These are phyloP conservation scores for Pichia sp. DNA, from an alignment of 1,139 yeast genomes.

Conservation along the genomic window DNA sequence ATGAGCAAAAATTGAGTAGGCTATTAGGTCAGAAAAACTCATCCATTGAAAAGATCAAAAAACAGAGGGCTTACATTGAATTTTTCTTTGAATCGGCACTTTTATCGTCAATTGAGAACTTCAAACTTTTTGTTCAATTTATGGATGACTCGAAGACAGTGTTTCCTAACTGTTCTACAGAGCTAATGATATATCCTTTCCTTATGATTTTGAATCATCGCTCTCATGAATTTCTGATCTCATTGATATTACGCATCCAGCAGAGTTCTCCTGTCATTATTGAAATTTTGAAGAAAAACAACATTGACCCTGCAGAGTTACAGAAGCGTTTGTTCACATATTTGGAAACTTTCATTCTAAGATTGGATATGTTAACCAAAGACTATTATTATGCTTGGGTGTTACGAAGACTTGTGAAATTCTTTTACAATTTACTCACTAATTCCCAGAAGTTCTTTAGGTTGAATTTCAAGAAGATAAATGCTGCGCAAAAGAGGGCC, in stretches of 20 bases:
- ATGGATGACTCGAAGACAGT: constrained; percentile 22
- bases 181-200: constrained; percentile 38
- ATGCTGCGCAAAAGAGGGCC: constrained; percentile 8
- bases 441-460: constrained; percentile 28
- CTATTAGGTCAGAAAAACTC: constrained; percentile 24
- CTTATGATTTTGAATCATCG: constrained; percentile 43
- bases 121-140: constrained; percentile 27
- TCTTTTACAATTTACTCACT: constrained; percentile 27
- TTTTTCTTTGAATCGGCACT: constrained; percentile 28
- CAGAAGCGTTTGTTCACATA: constrained; percentile 26
- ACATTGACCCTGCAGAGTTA: constrained; percentile 27
- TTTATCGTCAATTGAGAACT: constrained; percentile 28
- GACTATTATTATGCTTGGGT: constrained; percentile 31
- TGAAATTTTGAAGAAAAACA: constrained; percentile 26
- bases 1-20: constrained; percentile 30
- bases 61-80: constrained; percentile 25
- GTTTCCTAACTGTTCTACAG: constrained; percentile 30
- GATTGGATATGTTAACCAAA: constrained; percentile 26
- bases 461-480: constrained; percentile 24
- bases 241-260: constrained; percentile 37
- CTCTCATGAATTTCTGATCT: constrained; percentile 45
- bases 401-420: constrained; percentile 27
- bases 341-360: constrained; percentile 26
- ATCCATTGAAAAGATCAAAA: constrained; percentile 23
- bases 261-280: constrained; percentile 27